Evolutionary conservation across 73 alveolate genomes (phyloP), one percentile per base, ranked within the genome.

Genomic region (Paramecium biaurelia): DNA sequence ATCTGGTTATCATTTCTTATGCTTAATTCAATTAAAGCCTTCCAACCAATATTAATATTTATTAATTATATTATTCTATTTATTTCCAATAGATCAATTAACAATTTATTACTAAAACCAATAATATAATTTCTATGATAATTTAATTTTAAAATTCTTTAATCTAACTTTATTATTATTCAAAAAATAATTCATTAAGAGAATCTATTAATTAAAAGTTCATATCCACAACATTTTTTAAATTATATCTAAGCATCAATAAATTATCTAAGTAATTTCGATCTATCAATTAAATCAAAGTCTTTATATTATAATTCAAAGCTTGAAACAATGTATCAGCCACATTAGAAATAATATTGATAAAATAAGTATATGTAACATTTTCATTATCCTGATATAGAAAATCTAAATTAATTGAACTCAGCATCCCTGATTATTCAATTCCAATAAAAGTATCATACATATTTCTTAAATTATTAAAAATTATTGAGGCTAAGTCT

Each of bases 331-430:
- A 23, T 0, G 38, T 32, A 4, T 67, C 45, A 24, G 84, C 84
- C 14, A 32, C 45, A 67, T 67, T 67, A 12, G 38, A 26, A 12
- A 67, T 67, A 4, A 67, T 30, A 7, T 67, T 67, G 12, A 26
- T 67, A 67, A 67, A 67, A 67, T 67, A 67, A 24, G 84, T 67
- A 67, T 67, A 67, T 30, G 84, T 67, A 7, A 67, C 84, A 26
- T 67, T 32, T 67, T 67, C 84, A 67, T 32, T 67, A 1, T 12
- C 12, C 8, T 67, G 11, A 67, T 67, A 67, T 24, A 67, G 4
- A 30, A 67, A 67, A 67, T 67, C 84, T 67, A 67, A 7, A 4
- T 24, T 67, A 10, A 67, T 53, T 18, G 11, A 53, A n/a, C 30
- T 53, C 4, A 53, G 68, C 68, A 53, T 53, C 8, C 87, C 47